phyloP scores from a whole-genome alignment of 2,329 filamentous ascomycete species.

The Atkinsonella texensis region DNA sequence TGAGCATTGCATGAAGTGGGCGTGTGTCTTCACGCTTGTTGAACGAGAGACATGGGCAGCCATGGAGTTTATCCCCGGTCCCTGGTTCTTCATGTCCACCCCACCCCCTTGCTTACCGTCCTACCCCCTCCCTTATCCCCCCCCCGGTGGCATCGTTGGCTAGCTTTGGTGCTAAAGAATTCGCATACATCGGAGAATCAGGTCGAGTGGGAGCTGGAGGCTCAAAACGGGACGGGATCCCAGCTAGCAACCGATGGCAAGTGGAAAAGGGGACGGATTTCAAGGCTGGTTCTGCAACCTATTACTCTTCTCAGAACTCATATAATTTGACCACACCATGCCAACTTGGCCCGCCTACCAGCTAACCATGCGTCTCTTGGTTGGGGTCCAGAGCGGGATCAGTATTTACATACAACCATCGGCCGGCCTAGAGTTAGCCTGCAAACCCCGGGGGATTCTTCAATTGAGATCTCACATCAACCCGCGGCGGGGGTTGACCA shows the following conservation, averaged over 20 bases:
- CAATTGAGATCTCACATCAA: too few species aligned
- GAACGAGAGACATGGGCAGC: background rate
- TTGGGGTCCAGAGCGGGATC: background rate
- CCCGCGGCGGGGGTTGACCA: too few species aligned
- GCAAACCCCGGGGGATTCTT: too few species aligned
- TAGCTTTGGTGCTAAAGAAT: background rate
- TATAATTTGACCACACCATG: too few species aligned
- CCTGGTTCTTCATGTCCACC: conserved; percentile 3
- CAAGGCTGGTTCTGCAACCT: background rate
- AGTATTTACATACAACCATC: background rate
- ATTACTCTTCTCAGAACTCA: too few species aligned
- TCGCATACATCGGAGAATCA: background rate
- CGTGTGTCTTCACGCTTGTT: background rate
- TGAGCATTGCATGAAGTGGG: conserved; percentile 2
- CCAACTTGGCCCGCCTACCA: too few species aligned
- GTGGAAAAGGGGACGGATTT: background rate
- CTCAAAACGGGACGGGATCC: background rate
- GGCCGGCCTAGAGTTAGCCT: background rate
- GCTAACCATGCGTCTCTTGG: background rate
- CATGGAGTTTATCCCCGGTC: background rate
- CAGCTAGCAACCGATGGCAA: background rate
- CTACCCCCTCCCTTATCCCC: background rate
- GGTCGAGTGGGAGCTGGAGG: background rate
- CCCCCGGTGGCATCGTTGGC: background rate
- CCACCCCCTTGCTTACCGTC: too few species aligned